Base-by-base conservation (phyloP, 768 basidiomycete genomes). In the Lactarius pseudohatsudake region DNA sequence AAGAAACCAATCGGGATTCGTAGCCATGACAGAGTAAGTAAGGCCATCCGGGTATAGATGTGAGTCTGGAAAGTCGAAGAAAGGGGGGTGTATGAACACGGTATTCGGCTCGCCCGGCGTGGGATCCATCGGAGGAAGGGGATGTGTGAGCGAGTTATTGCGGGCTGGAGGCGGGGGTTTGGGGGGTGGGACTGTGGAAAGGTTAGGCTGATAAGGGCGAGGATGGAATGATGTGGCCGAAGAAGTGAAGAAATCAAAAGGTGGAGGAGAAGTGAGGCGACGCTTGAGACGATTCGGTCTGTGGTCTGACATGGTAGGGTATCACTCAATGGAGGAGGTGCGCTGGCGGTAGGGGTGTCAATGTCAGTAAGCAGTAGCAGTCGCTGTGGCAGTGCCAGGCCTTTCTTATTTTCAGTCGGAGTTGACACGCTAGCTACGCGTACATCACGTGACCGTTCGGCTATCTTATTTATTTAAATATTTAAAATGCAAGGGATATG, bases 1-100 rank as follows among this genome's bases (percentile, higher is more conserved):
- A 66, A 93, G 80, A 73, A 92, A 93, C 91, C 91, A 93, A 62
- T 92, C 86, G 9, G 84, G 82, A 72, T 92, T 89, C 45, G 84
- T 82, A n/a, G 89, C 86, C 80, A 93, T 82, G 53, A 88, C 73
- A 64, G 83, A 81, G 74, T 90, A 93, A 4, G 85, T 84, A 59
- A 92, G 81, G 32, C 90, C 90, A 65, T 90, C 88, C 1, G 84
- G 81, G 77, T 85, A 80, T 18, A 77, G 73, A 65, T 86, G 79
- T 22, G 87, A 81, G 60, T 84, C 78, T 1, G 90, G 91, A 72
- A 91, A 91, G 38, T 78, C 73, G 57, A 77, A 79, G 76, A 91
- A 92, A 10, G 91, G 91, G 0, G 90, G 88, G 70, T 85, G 90
- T 41, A 93, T 83, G 76, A 93, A 91, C 65, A 89, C 71, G 55